Evolutionary conservation across 257 asterid genomes (phyloP).

Genomic region (Scutellaria galericulata): DNA sequence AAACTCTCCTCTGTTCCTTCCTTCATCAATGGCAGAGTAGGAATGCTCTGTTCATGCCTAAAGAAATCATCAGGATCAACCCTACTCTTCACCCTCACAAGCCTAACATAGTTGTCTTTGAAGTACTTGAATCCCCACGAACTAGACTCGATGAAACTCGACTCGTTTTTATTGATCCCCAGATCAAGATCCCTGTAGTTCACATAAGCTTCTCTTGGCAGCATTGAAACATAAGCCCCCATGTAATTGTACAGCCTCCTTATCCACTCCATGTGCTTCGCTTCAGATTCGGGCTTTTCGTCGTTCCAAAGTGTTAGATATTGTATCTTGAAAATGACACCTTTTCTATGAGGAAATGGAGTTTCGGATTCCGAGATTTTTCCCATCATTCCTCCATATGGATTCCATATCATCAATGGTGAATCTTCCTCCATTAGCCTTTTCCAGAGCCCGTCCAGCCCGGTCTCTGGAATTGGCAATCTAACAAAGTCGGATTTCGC

Average conservation of each 20-base stretch:
- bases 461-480: slow-evolving; percentile 52
- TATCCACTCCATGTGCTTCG: slow-evolving; percentile 61
- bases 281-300: slow-evolving; percentile 39
- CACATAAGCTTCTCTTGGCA: slow-evolving; percentile 69
- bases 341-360: slow-evolving; percentile 70
- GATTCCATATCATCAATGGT: slow-evolving; percentile 55
- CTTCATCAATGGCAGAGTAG: slow-evolving; percentile 42
- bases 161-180: slow-evolving; percentile 48
- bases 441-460: slow-evolving; percentile 66
- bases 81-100: slow-evolving; percentile 54
- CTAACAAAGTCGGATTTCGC: slow-evolving; percentile 63
- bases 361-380: slow-evolving; percentile 58
- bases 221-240: slow-evolving; percentile 59
- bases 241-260: slow-evolving; percentile 56
- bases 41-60: slow-evolving; percentile 71
- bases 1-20: slow-evolving; percentile 28
- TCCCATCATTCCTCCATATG: slow-evolving; percentile 76
- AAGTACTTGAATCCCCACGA: slow-evolving; percentile 63
- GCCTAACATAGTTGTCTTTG: slow-evolving; percentile 54
- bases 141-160: slow-evolving; percentile 51
- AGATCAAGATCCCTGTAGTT: slow-evolving; percentile 71
- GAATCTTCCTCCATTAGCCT: slow-evolving; percentile 55
- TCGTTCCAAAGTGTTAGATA: slow-evolving; percentile 60
- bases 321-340: slow-evolving; percentile 52
- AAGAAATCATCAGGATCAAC: slow-evolving; percentile 68